Base-by-base conservation (phyloP, 768 basidiomycete species). In the Strobilomyces echinocephalus region DNA sequence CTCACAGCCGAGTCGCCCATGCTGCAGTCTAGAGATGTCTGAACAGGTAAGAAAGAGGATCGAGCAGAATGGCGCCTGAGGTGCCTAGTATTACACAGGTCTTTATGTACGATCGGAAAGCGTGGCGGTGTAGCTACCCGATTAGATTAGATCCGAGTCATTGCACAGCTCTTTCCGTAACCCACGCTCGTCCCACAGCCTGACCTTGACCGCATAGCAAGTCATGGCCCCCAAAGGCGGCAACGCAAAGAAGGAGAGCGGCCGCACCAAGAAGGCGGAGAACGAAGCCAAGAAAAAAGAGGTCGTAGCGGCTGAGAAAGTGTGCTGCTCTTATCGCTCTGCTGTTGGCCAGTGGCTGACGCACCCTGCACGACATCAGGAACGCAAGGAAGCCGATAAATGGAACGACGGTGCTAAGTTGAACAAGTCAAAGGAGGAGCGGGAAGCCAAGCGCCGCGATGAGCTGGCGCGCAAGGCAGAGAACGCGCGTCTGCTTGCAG, bases 181-280 rank as follows among this genome's bases (percentile, higher is more conserved):
- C 26, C n/a, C n/a, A n/a, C n/a, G n/a, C n/a, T n/a, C n/a, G n/a
- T 20, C 53, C 45, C 55, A 48, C 59, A 57, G 52, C 51, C 50
- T 34, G 39, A 47, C 31, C 21, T 16, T n/a, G n/a, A 24, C 39
- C 5, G 8, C 8, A 38, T n/a, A 49, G 34, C 10, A 30, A 18
- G 2, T 21, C 36, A 94, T 95, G 94, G 72, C 94, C 45, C 93
- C 94, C 1, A 91, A 91, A 70, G 88, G 85, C 57, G 83, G 79
- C 61, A 95, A 93, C 76, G 77, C 90, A 53, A 97, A 95, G 84
- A 95, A 95, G 69, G 94, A 95, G 70, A 72, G 82, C 40, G 93
- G 94, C 5, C 73, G 88, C 50, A 87, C 93, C 1, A 94, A 91
- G 73, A 97, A 97, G 69, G 90, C 90, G 24, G 89, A 94, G 65